phyloP scores from a whole-genome alignment of 169 alveolate species.

The Eimeria sp. region DNA sequence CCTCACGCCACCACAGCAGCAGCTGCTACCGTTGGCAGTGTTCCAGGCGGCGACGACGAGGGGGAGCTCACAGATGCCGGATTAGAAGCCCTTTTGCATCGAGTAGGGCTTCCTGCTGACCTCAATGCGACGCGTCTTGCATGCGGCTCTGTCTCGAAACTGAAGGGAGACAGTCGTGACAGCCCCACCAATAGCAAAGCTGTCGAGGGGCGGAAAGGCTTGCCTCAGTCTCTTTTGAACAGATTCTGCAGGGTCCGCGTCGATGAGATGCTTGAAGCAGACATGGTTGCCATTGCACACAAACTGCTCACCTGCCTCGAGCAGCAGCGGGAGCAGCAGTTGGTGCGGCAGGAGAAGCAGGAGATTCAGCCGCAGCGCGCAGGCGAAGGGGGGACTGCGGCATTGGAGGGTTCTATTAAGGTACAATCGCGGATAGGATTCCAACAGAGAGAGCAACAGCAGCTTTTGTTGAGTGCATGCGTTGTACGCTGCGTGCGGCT shows the following conservation, averaged over 20 bases:
- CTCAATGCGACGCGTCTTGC: neutral
- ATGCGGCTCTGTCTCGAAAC: neutral
- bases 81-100: neutral
- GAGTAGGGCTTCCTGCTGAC: slow-evolving; percentile 11
- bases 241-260: slow-evolving; percentile 98
- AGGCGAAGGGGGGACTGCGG: neutral
- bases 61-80: neutral
- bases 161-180: neutral
- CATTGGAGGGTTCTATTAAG: neutral
- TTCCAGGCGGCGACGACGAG: neutral
- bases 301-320: slow-evolving; percentile 42
- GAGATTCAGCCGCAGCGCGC: neutral
- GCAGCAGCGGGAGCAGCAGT: slow-evolving; percentile 16
- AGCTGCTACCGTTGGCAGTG: neutral
- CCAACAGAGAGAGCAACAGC: neutral
- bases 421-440: neutral
- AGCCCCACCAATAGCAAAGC: slow-evolving; percentile 88
- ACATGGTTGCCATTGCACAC: slow-evolving; percentile 74
- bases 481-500: slow-evolving; percentile 35
- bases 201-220: slow-evolving; percentile 97
- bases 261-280: slow-evolving; percentile 64
- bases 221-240: slow-evolving; percentile 99
- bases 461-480: slow-evolving; percentile 56
- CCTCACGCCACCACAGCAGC: slow-evolving; percentile 88
- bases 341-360: slow-evolving; percentile 7